phyloP scores from a whole-genome alignment of 257 asterid genomes.

The Henckelia pumila region DNA sequence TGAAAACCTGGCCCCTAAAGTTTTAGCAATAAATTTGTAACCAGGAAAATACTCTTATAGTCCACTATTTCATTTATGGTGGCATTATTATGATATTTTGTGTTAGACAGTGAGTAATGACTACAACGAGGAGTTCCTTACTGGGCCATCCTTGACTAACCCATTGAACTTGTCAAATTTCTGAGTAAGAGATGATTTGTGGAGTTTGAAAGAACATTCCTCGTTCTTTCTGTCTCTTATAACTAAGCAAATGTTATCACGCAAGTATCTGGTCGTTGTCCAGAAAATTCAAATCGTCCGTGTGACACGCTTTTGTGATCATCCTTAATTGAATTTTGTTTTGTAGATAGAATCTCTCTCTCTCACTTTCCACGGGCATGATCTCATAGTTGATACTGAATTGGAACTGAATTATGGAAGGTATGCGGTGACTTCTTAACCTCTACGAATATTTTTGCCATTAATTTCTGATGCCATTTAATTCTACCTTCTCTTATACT shows the following conservation, averaged over 20 bases:
- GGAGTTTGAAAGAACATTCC: background rate
- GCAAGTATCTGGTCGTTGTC: background rate
- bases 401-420: constrained; percentile 94
- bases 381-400: constrained; percentile 90
- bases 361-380: constrained; percentile 96
- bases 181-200: background rate
- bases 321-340: background rate
- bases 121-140: background rate
- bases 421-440: constrained; percentile 35
- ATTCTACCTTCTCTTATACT: constrained; percentile 7
- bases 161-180: background rate
- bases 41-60: too few relatives aligned
- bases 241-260: too few relatives aligned
- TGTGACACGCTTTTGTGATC: background rate
- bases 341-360: constrained; percentile 93
- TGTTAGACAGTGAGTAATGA: too few relatives aligned
- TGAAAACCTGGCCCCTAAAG: too few relatives aligned
- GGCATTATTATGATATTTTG: too few relatives aligned
- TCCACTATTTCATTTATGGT: too few relatives aligned
- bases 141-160: background rate
- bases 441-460: background rate
- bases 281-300: background rate
- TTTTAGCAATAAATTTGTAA: too few relatives aligned
- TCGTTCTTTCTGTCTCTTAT: background rate
- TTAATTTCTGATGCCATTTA: background rate